Evolutionary conservation across 129 eudicot genomes (phyloP).

Genomic region (Centrapalus pauciflorus): DNA sequence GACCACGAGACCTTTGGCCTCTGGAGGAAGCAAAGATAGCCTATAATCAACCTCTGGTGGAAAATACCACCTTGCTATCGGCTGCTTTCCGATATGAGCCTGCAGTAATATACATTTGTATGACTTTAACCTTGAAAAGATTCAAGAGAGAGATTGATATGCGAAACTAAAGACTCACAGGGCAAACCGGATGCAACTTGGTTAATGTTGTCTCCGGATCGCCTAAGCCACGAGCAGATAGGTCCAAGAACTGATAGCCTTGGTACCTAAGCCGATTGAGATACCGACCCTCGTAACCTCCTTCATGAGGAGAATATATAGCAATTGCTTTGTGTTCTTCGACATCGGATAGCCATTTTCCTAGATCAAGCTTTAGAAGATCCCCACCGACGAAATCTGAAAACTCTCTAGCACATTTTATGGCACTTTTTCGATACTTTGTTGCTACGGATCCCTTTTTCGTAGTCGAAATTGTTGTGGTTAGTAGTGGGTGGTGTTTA

Average conservation of each 20-base stretch:
- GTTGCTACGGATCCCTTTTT: conserved; percentile 6
- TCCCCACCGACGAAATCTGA: conserved; percentile 93
- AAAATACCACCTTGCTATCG: conserved; percentile 90
- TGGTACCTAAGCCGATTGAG: conserved; percentile 65
- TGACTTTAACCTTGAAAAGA: not conserved
- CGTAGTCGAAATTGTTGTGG: not conserved
- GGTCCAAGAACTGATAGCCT: conserved; percentile 75
- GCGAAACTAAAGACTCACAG: conserved; percentile 43
- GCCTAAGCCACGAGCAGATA: conserved; percentile 88
- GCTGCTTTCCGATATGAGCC: conserved; percentile 96
- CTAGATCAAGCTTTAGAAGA: conserved; percentile 72
- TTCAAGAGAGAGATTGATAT: not conserved
- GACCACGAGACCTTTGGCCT: conserved; percentile 80
- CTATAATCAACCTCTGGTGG: conserved; percentile 99
- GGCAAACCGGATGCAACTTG: conserved; percentile 93
- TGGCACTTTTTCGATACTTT: conserved; percentile 9
- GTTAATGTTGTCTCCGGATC: conserved; percentile 93
- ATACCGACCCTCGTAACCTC: conserved; percentile 92
- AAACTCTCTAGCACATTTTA: conserved; percentile 45
- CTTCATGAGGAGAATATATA: conserved; percentile 88
- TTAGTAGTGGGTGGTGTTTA: conserved; percentile 3
- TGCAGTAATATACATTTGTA: conserved; percentile 19
- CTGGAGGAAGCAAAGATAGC: conserved; percentile 76
- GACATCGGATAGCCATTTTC: conserved; percentile 77
- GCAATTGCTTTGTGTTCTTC: conserved; percentile 95